Percentiles rank a stretch among this genome's conserved stretches.
These are phyloP conservation scores for Moringa oleifera DNA, from an alignment of 345 rosid species.

Conservation along the genomic window DNA sequence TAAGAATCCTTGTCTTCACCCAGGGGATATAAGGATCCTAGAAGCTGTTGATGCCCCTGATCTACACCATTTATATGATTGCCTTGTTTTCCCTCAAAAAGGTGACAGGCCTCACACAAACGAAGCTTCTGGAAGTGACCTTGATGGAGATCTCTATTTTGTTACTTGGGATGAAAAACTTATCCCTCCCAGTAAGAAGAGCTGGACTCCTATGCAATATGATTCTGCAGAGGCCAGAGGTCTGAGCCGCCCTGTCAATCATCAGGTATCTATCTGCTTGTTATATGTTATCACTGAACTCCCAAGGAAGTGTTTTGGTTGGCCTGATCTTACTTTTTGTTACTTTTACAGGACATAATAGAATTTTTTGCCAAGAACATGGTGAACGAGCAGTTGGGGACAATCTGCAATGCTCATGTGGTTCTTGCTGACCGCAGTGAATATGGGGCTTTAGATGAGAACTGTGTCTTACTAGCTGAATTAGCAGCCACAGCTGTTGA, in stretches of 20 bases:
- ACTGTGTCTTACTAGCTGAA: constrained; percentile 62
- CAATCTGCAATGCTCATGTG: constrained; percentile 79
- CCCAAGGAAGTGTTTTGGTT: no score
- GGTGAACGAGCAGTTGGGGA: constrained; percentile 66
- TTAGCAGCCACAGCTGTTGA: constrained; percentile 92
- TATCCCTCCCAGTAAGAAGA: constrained; percentile 68
- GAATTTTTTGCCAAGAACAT: constrained; percentile 68
- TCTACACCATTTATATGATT: constrained; percentile 71
- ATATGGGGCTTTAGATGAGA: constrained; percentile 62
- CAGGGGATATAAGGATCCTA: constrained; percentile 81
- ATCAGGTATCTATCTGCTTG: constrained; percentile 41
- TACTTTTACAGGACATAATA: constrained; percentile 55
- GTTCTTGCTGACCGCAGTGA: constrained; percentile 82
- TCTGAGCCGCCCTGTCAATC: constrained; percentile 39
- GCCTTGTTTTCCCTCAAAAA: constrained; percentile 88
- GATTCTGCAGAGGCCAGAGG: constrained; percentile 34
- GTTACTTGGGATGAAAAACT: constrained; percentile 91
- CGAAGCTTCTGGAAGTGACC: constrained; percentile 98
- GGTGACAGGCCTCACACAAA: constrained; percentile 85
- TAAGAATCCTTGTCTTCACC: constrained; percentile 95
- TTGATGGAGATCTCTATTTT: constrained; percentile 88
- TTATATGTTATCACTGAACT: background rate
- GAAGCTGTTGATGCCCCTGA: constrained; percentile 82
- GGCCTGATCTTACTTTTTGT: background rate
- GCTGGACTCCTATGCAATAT: constrained; percentile 72